Evolutionary conservation across 1,284 basidiomycete species (phyloP).

Genomic region (Rhodotorula sp.): DNA sequence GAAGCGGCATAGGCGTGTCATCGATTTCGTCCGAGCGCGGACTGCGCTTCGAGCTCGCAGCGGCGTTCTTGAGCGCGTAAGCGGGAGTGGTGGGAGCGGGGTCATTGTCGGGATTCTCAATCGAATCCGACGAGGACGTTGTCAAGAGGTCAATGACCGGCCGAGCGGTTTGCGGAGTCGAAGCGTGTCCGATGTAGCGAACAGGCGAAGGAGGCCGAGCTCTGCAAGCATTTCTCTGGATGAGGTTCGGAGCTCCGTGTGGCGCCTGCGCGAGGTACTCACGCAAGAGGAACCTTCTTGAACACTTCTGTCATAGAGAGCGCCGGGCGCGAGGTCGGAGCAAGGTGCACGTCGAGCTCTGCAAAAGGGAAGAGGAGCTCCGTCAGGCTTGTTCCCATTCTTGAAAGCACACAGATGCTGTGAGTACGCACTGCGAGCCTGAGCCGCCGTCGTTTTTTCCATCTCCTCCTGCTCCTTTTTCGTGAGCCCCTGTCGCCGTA

Average conservation of each 20-base stretch:
- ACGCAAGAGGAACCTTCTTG: background rate
- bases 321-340: constrained; percentile 2
- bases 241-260: too few relatives aligned
- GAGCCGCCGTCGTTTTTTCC: constrained; percentile 15
- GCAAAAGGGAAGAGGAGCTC: background rate
- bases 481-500: constrained; percentile 7
- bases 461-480: constrained; percentile 33
- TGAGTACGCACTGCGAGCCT: constrained; percentile 18
- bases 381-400: too few relatives aligned
- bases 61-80: constrained; percentile 9
- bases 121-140: constrained; percentile 6
- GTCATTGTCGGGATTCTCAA: background rate
- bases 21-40: constrained; percentile 5
- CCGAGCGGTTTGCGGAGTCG: background rate
- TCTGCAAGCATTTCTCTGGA: background rate
- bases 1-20: constrained; percentile 14
- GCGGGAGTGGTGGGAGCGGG: background rate
- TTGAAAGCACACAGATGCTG: too few relatives aligned
- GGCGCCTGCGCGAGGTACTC: too few relatives aligned
- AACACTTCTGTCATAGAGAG: constrained; percentile 4
- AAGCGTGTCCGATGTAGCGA: background rate
- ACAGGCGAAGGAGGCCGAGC: background rate
- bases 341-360: constrained; percentile 25
- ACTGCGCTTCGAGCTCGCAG: constrained; percentile 9
- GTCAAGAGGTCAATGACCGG: background rate